Evolutionary conservation across 768 basidiomycete genomes (phyloP).

Genomic region (Strobilomyces confusus): DNA sequence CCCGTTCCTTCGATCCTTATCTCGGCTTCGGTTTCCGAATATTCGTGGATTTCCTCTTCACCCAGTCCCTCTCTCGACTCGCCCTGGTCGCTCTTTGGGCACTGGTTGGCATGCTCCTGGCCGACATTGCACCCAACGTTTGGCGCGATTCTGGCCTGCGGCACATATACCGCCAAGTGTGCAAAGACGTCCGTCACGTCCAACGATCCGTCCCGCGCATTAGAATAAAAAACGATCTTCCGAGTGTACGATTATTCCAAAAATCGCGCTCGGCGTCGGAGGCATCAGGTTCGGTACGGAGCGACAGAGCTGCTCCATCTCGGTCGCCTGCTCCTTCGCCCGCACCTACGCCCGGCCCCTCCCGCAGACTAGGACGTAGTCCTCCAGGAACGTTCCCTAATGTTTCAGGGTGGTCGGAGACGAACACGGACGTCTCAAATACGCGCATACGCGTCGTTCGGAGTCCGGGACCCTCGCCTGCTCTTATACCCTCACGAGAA

Average conservation of each 20-base stretch:
- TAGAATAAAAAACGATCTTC: conserved; percentile 31
- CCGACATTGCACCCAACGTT: conserved; percentile 47
- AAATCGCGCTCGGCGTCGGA: conserved; percentile 15
- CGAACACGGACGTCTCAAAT: conserved; percentile 23
- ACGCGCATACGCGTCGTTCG: conserved; percentile 13
- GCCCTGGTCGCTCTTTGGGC: conserved; percentile 52
- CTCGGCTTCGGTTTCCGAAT: conserved; percentile 65
- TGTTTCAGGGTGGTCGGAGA: conserved; percentile 31
- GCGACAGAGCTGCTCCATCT: conserved; percentile 29
- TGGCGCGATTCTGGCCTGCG: conserved; percentile 42
- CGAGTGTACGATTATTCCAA: conserved; percentile 26
- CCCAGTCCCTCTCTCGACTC: conserved; percentile 47
- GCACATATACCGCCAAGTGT: conserved; percentile 34
- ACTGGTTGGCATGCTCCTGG: conserved; percentile 46
- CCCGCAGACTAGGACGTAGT: conserved; percentile 23
- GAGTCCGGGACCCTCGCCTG: conserved; percentile 22
- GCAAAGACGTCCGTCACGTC: conserved; percentile 32
- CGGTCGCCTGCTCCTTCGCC: conserved; percentile 20
- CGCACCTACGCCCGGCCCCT: conserved; percentile 10
- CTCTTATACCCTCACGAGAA: conserved; percentile 26
- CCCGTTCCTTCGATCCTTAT: conserved; percentile 64
- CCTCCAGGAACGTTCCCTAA: conserved; percentile 29
- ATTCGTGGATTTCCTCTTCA: conserved; percentile 67
- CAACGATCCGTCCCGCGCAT: conserved; percentile 30
- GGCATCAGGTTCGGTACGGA: conserved; percentile 25